phyloP scores from a whole-genome alignment of 768 basidiomycete genomes.

The Amanita pseudoporphyria region DNA sequence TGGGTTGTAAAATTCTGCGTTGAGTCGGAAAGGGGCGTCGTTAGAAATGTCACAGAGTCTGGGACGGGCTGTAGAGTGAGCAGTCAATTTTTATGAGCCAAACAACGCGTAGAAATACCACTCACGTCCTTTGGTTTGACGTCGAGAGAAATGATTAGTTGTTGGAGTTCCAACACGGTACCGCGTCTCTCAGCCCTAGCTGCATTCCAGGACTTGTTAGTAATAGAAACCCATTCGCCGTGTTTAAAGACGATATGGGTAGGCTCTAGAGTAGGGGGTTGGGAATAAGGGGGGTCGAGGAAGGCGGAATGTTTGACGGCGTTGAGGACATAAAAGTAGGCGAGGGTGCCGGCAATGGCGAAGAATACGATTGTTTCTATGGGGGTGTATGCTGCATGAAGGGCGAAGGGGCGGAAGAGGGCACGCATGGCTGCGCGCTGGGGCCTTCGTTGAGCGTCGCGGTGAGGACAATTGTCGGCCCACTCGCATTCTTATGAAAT shows the following conservation, averaged over 20 bases:
- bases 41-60: constrained; percentile 26
- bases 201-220: constrained; percentile 41
- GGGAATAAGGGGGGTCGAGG: constrained; percentile 41
- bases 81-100: constrained; percentile 2
- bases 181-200: constrained; percentile 21
- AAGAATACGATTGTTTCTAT: constrained; percentile 89
- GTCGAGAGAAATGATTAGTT: constrained; percentile 54
- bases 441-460: neutral
- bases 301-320: constrained; percentile 86
- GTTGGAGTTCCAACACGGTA: constrained; percentile 59
- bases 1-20: constrained; percentile 39
- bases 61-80: constrained; percentile 16
- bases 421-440: constrained; percentile 33
- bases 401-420: constrained; percentile 57
- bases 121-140: constrained; percentile 28
- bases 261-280: constrained; percentile 38
- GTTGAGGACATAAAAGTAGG: constrained; percentile 89
- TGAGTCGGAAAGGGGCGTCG: constrained; percentile 33
- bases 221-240: constrained; percentile 54
- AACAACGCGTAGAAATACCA: neutral
- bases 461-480: neutral
- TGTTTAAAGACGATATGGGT: constrained; percentile 44
- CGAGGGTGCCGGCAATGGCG: constrained; percentile 82
- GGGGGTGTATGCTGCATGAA: constrained; percentile 64
- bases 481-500: neutral